Percentiles rank a stretch among this genome's conserved stretches.
Evolutionary conservation across 768 basidiomycete genomes (phyloP).

Genomic region (Pulveroboletus ravenelii): DNA sequence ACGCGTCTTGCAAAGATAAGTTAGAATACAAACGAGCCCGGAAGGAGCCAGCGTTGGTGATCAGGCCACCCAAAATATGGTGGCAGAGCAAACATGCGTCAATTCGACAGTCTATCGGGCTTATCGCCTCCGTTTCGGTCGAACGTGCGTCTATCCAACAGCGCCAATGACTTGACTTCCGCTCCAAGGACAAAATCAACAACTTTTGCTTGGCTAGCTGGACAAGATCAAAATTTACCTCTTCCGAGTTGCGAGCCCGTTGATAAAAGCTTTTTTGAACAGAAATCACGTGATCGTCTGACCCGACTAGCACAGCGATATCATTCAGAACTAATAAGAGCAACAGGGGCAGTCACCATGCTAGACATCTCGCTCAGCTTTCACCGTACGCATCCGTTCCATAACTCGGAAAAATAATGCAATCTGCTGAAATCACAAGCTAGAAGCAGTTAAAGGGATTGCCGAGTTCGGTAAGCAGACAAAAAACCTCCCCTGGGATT

Average conservation of each 20-base stretch:
- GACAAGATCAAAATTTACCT: too few relatives aligned
- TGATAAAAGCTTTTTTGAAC: too few relatives aligned
- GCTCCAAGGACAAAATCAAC: not conserved
- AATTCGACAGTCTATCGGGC: slow-evolving; percentile 3
- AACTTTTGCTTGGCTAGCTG: too few relatives aligned
- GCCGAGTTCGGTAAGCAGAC: slow-evolving; percentile 62
- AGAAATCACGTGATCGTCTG: not conserved
- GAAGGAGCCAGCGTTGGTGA: not conserved
- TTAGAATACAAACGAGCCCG: slow-evolving; percentile 3
- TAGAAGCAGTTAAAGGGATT: slow-evolving; percentile 62
- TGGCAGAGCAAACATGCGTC: slow-evolving; percentile 12
- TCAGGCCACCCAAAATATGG: not conserved
- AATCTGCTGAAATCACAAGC: slow-evolving; percentile 7
- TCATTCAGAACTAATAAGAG: too few relatives aligned
- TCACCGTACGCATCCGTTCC: slow-evolving; percentile 31
- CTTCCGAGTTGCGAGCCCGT: too few relatives aligned
- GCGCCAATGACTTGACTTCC: not conserved
- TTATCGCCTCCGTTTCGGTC: not conserved
- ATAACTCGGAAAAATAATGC: not conserved
- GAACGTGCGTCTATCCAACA: too few relatives aligned
- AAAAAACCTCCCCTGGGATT: not conserved
- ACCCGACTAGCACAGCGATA: not conserved
- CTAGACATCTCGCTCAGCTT: slow-evolving; percentile 31
- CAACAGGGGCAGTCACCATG: slow-evolving; percentile 9
- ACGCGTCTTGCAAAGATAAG: slow-evolving; percentile 9